These are phyloP conservation scores for Taxillus chinensis DNA, from an alignment of 164 flowering plant genomes.

Conservation along the genomic window DNA sequence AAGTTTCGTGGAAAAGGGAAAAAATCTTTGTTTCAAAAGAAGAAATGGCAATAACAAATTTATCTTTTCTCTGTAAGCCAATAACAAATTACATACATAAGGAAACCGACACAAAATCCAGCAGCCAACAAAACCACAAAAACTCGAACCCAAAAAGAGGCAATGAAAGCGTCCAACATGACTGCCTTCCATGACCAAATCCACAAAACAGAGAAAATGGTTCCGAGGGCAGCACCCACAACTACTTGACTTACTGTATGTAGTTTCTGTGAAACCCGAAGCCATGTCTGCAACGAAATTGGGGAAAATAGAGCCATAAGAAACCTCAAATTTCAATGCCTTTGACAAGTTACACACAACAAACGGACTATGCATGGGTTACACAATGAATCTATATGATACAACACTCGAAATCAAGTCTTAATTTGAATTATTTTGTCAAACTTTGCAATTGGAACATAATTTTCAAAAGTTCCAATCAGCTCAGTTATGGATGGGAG, in stretches of 20 bases:
- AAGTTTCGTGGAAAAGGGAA: too few relatives aligned
- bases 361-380: too few relatives aligned
- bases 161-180: conserved; percentile 41
- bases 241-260: conserved; percentile 72
- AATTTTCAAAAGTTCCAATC: too few relatives aligned
- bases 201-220: conserved; percentile 53
- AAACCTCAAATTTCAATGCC: too few relatives aligned
- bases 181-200: conserved; percentile 51
- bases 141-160: conserved; percentile 44
- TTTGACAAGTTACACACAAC: too few relatives aligned
- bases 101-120: conserved; percentile 34
- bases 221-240: conserved; percentile 67
- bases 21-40: too few relatives aligned
- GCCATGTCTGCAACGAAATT: conserved; percentile 67
- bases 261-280: conserved; percentile 62
- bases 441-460: too few relatives aligned
- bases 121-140: conserved; percentile 30
- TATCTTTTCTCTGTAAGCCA: conserved; percentile 41
- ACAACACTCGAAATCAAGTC: background rate
- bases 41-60: background rate
- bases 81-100: conserved; percentile 31
- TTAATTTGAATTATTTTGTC: too few relatives aligned
- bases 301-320: too few relatives aligned
- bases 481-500: too few relatives aligned
- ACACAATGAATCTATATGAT: background rate